A percentile compares a stretch with the other conserved stretches of the same genome.
These are phyloP conservation scores for Gossypium herbaceum DNA, from an alignment of 345 rosid genomes.

Conservation along the genomic window DNA sequence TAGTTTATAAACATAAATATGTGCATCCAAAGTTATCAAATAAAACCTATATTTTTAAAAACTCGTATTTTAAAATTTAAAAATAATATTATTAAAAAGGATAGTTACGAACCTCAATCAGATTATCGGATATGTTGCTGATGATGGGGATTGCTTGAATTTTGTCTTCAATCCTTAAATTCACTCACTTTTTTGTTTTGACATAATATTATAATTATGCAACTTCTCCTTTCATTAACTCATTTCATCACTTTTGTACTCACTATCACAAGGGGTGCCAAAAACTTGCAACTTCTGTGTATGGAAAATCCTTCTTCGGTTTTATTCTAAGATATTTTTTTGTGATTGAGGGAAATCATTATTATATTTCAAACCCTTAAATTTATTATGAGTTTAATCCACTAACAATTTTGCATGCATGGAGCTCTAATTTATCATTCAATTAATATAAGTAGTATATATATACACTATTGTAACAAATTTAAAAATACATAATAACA, in stretches of 20 bases:
- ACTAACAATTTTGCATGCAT: neutral
- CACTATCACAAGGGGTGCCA: constrained; percentile 7
- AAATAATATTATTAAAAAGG: too few relatives aligned
- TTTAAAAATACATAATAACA: too few relatives aligned
- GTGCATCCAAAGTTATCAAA: too few relatives aligned
- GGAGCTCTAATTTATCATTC: neutral
- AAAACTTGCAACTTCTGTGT: neutral
- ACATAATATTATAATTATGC: neutral
- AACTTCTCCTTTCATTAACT: constrained; percentile 12
- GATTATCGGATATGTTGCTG: too few relatives aligned
- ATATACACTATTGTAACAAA: too few relatives aligned
- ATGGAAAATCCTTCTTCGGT: constrained; percentile 2
- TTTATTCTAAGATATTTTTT: neutral
- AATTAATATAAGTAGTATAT: neutral
- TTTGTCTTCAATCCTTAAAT: neutral
- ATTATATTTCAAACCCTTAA: neutral
- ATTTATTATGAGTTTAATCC: neutral
- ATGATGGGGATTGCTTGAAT: neutral
- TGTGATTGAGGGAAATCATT: neutral
- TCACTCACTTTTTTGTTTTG: neutral
- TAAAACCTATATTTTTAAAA: too few relatives aligned
- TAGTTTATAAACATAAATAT: too few relatives aligned
- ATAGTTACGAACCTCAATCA: too few relatives aligned
- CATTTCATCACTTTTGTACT: constrained; percentile 14
- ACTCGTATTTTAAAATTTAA: too few relatives aligned